phyloP scores from a whole-genome alignment of 768 basidiomycete genomes.

The Omphalotus guepiniiformis region DNA sequence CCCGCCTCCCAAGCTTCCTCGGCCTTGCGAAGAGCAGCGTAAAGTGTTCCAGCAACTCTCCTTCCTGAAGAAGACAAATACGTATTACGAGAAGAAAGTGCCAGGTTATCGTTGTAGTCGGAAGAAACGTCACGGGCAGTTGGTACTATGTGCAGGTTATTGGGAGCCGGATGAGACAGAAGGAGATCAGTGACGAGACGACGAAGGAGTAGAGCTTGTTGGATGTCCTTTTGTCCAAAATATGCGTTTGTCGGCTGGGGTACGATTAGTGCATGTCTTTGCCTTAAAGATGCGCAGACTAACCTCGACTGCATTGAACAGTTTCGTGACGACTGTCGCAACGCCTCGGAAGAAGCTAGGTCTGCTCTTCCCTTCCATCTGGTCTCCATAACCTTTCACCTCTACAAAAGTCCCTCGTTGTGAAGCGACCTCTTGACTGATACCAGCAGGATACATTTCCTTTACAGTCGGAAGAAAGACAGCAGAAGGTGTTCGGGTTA shows the following conservation, averaged over 20 bases:
- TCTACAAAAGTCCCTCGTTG: constrained; percentile 92
- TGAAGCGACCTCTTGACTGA: constrained; percentile 63
- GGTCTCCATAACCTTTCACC: constrained; percentile 84
- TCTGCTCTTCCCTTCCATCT: constrained; percentile 88
- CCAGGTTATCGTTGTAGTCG: constrained; percentile 66
- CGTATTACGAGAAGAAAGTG: constrained; percentile 87
- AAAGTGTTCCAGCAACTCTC: constrained; percentile 61
- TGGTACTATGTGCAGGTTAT: constrained; percentile 81
- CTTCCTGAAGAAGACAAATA: constrained; percentile 71
- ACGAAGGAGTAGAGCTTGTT: constrained; percentile 85
- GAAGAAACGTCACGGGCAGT: constrained; percentile 66
- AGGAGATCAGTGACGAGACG: constrained; percentile 77
- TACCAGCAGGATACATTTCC: constrained; percentile 94
- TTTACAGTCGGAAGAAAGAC: constrained; percentile 76
- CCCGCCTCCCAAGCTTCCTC: constrained; percentile 52
- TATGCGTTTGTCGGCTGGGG: constrained; percentile 84
- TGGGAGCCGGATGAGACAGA: constrained; percentile 66
- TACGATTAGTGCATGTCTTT: constrained; percentile 4
- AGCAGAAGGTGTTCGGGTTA: constrained; percentile 47
- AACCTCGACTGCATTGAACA: constrained; percentile 91
- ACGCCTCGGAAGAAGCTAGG: constrained; percentile 96
- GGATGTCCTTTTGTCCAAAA: constrained; percentile 98
- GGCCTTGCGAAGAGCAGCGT: constrained; percentile 61
- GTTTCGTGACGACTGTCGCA: constrained; percentile 89
- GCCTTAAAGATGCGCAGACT: constrained; percentile 14